phyloP scores from a whole-genome alignment of 179 eudicot genomes.

The Silene noctiflora region DNA sequence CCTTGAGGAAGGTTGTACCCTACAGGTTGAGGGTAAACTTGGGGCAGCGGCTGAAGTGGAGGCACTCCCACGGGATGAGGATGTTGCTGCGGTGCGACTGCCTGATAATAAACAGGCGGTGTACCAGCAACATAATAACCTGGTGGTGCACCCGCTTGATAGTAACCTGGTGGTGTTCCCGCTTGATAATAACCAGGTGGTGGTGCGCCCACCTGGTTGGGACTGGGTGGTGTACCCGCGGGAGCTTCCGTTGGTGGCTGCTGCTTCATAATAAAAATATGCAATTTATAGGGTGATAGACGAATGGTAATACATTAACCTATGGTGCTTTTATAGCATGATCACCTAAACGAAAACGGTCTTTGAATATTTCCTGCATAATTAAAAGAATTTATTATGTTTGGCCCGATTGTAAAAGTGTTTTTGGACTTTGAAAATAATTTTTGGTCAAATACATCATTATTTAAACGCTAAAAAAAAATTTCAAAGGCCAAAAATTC shows the following conservation, averaged over 20 bases:
- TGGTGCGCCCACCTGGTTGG: background rate
- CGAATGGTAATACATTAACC: no score
- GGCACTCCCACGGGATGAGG: background rate
- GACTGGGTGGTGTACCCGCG: background rate
- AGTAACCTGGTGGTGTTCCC: background rate
- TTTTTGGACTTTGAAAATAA: no score
- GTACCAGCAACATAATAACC: background rate
- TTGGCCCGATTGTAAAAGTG: no score
- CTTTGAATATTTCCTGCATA: background rate
- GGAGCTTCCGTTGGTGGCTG: background rate
- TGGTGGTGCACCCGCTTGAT: background rate
- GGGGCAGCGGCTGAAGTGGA: background rate
- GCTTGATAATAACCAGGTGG: background rate
- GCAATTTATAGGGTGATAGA: background rate
- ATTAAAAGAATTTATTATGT: no score
- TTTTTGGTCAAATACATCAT: no score
- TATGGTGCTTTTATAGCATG: background rate
- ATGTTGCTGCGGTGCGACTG: background rate
- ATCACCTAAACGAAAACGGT: background rate
- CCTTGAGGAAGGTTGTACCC: constrained; percentile 8
- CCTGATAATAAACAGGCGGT: background rate
- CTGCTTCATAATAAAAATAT: background rate
- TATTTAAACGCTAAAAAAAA: no score
- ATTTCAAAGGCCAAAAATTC: no score
- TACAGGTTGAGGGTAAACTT: background rate